Conservation (phyloP, 805 yeast genomes). For the Tetrapisispora nanseiensis region DNA sequence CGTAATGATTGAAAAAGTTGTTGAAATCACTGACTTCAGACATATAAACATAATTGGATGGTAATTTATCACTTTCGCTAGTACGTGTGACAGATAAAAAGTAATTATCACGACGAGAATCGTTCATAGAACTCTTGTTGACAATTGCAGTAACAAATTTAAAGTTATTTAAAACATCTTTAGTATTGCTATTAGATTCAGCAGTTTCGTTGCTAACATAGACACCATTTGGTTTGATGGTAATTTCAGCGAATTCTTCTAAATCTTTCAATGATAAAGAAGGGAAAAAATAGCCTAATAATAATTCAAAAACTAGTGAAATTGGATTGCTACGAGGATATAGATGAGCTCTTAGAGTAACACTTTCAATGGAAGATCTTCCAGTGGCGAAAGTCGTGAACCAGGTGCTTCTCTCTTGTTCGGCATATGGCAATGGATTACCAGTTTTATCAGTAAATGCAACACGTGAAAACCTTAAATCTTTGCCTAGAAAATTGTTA, state of each 20-base stretch:
- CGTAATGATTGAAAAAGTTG: slow-evolving; percentile 44
- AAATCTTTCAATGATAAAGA: slow-evolving; percentile 48
- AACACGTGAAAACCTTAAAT: slow-evolving; percentile 58
- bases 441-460: slow-evolving; percentile 23
- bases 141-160: slow-evolving; percentile 78
- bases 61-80: slow-evolving; percentile 58
- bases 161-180: slow-evolving; percentile 37
- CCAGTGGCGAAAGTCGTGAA: slow-evolving; percentile 75
- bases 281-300: slow-evolving; percentile 49
- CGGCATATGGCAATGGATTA: slow-evolving; percentile 30
- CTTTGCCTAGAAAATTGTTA: slow-evolving; percentile 44
- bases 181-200: slow-evolving; percentile 23
- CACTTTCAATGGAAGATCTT: slow-evolving; percentile 60
- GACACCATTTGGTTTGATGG: slow-evolving; percentile 41
- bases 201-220: slow-evolving; percentile 20
- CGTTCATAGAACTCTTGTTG: slow-evolving; percentile 73
- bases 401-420: slow-evolving; percentile 26
- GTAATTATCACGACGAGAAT: slow-evolving; percentile 65
- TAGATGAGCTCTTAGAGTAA: slow-evolving; percentile 53
- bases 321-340: slow-evolving; percentile 74
- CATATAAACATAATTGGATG: slow-evolving; percentile 76
- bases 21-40: slow-evolving; percentile 78
- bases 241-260: slow-evolving; percentile 42
- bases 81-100: slow-evolving; percentile 80
- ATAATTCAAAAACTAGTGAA: slow-evolving; percentile 52